These are phyloP conservation scores for Arxiozyma slooffiae DNA, from an alignment of 1,139 yeast species.

Conservation along the genomic window DNA sequence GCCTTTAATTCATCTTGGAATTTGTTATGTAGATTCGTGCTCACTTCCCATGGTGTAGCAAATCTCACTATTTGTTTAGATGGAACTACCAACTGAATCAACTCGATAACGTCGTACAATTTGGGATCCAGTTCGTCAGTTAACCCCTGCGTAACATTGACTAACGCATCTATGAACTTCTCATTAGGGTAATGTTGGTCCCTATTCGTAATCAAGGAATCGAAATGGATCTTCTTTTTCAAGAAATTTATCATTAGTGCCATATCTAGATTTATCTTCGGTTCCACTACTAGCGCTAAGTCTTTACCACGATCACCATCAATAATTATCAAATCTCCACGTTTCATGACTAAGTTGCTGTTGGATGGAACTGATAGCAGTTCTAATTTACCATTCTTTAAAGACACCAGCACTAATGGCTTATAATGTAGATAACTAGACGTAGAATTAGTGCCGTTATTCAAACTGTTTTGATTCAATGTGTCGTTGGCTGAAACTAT, in stretches of 20 bases:
- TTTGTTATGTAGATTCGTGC: conserved; percentile 32
- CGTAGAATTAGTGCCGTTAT: conserved; percentile 5
- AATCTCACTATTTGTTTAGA: conserved; percentile 67
- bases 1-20: conserved; percentile 39
- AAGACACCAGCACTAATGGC: conserved; percentile 60
- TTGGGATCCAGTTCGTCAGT: conserved; percentile 24
- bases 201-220: conserved; percentile 27
- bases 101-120: conserved; percentile 30
- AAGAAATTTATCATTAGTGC: conserved; percentile 75
- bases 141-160: conserved; percentile 21
- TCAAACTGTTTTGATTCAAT: no score
- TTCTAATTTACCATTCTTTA: conserved; percentile 82
- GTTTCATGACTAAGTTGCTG: conserved; percentile 45
- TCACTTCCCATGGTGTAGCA: conserved; percentile 33
- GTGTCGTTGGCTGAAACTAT: neutral
- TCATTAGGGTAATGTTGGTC: conserved; percentile 25
- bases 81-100: conserved; percentile 31
- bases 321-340: conserved; percentile 79
- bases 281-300: conserved; percentile 66
- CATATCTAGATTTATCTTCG: conserved; percentile 59
- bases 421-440: conserved; percentile 27
- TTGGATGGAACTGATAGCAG: conserved; percentile 62
- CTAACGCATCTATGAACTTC: conserved; percentile 22
- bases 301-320: conserved; percentile 96
- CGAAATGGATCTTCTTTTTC: conserved; percentile 46